phyloP scores from a whole-genome alignment of 2,329 filamentous ascomycete genomes.

The Curvularia sp. region DNA sequence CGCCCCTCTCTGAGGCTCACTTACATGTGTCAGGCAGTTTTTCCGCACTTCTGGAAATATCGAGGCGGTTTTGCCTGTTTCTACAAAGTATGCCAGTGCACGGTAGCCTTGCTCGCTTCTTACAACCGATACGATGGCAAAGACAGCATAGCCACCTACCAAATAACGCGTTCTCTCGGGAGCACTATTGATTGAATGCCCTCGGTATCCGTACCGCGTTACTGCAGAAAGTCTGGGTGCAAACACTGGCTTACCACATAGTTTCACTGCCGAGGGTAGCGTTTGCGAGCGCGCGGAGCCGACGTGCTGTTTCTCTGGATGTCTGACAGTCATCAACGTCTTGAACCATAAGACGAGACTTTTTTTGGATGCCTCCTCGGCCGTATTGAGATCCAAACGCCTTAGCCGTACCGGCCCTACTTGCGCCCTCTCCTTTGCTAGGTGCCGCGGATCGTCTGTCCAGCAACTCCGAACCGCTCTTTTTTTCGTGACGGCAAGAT shows the following conservation, averaged over 20 bases:
- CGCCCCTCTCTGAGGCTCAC: conserved; percentile 1
- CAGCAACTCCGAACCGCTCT: not conserved
- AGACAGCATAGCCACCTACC: conserved; percentile 11
- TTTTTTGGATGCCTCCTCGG: not conserved
- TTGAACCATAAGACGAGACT: conserved; percentile 8
- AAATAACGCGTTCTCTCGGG: conserved; percentile 6
- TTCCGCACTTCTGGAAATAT: not conserved
- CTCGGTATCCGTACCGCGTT: not conserved
- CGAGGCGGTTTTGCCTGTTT: not conserved
- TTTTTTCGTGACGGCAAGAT: conserved; percentile 1
- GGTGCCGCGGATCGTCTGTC: not conserved
- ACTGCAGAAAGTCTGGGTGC: not conserved
- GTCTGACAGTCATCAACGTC: conserved; percentile 8
- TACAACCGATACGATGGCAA: conserved; percentile 9
- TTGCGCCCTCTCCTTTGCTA: conserved; percentile 1
- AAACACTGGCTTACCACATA: conserved; percentile 6
- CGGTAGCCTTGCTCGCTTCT: conserved; percentile 11
- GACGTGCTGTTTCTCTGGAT: conserved; percentile 11
- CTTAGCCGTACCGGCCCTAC: conserved; percentile 6
- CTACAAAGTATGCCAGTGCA: not conserved
- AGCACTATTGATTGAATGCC: not conserved
- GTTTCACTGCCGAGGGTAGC: conserved; percentile 1
- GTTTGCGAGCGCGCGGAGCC: conserved; percentile 9
- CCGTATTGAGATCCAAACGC: conserved; percentile 7
- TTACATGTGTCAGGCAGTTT: not conserved